A percentile compares a stretch with the other conserved stretches of the same genome.
Evolutionary conservation across 1,139 yeast genomes (phyloP).

Genomic region (Suhomyces atakaporum): DNA sequence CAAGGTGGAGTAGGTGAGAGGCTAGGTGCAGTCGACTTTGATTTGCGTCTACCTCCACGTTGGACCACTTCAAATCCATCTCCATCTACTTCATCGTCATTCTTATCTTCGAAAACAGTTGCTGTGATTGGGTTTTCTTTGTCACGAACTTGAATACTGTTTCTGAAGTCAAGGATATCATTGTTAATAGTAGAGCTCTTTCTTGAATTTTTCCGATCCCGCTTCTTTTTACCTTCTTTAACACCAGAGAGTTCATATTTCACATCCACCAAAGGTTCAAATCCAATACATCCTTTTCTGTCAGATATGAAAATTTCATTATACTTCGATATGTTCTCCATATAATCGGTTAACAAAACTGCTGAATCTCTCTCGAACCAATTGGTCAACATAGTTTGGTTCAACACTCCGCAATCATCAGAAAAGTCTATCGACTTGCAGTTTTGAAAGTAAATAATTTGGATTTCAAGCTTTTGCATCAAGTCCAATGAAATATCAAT

Average conservation of each 20-base stretch:
- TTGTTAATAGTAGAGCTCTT: slow-evolving; percentile 27
- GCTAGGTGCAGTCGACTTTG: slow-evolving; percentile 12
- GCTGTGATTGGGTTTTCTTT: slow-evolving; percentile 22
- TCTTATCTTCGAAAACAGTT: slow-evolving; percentile 27
- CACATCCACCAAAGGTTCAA: slow-evolving; percentile 53
- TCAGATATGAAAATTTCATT: slow-evolving; percentile 55
- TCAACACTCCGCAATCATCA: slow-evolving; percentile 20
- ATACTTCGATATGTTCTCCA: slow-evolving; percentile 36
- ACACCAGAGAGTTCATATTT: slow-evolving; percentile 26
- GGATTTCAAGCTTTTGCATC: slow-evolving; percentile 31
- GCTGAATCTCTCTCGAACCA: slow-evolving; percentile 30
- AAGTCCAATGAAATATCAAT: slow-evolving; percentile 31
- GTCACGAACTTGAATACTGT: slow-evolving; percentile 25
- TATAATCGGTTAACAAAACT: slow-evolving; percentile 29
- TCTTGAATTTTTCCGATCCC: slow-evolving; percentile 29
- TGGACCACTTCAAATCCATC: slow-evolving; percentile 35
- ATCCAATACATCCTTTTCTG: slow-evolving; percentile 38
- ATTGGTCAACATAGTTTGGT: slow-evolving; percentile 12
- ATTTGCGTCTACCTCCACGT: slow-evolving; percentile 24
- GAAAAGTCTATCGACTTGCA: slow-evolving; percentile 30
- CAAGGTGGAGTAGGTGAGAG: slow-evolving; percentile 12
- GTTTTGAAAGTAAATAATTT: slow-evolving; percentile 27
- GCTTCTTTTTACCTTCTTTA: slow-evolving; percentile 16
- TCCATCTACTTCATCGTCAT: slow-evolving; percentile 18
- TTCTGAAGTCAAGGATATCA: slow-evolving; percentile 28